phyloP scores from a whole-genome alignment of 1,284 basidiomycete genomes.

The Microbotryum silenes-acaulis region DNA sequence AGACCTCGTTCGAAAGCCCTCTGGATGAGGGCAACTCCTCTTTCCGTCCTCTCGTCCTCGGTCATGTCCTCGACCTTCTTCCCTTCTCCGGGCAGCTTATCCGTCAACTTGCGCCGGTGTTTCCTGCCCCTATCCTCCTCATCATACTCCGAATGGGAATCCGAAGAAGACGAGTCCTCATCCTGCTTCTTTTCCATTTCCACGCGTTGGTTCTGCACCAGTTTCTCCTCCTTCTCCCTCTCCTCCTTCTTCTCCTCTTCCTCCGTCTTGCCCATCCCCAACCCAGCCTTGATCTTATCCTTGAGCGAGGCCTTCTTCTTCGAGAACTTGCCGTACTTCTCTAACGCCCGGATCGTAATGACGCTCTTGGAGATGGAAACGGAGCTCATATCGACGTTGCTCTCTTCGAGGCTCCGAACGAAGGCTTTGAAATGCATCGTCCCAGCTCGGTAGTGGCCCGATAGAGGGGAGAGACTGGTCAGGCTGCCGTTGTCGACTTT shows the following conservation, averaged over 20 bases:
- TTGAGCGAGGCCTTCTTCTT: slow-evolving; percentile 38
- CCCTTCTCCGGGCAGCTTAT: slow-evolving; percentile 30
- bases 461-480: slow-evolving; percentile 57
- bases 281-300: slow-evolving; percentile 12
- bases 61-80: slow-evolving; percentile 32
- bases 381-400: slow-evolving; percentile 57
- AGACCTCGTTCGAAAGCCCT: slow-evolving; percentile 24
- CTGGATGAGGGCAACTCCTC: slow-evolving; percentile 32
- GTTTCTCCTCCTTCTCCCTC: slow-evolving; percentile 21
- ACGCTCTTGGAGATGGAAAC: slow-evolving; percentile 17
- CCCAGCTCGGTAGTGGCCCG: slow-evolving; percentile 59
- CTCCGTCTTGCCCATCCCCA: slow-evolving; percentile 24
- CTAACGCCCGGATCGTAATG: slow-evolving; percentile 37
- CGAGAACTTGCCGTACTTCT: slow-evolving; percentile 39
- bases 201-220: slow-evolving; percentile 6
- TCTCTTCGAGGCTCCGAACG: slow-evolving; percentile 50
- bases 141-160: neutral
- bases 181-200: slow-evolving; percentile 2
- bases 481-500: slow-evolving; percentile 52
- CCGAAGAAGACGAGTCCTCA: neutral
- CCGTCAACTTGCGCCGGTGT: neutral
- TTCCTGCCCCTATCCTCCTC: neutral
- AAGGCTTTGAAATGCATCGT: slow-evolving; percentile 55
- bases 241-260: slow-evolving; percentile 32
- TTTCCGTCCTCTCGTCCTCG: slow-evolving; percentile 31